A percentile compares a stretch with the other conserved stretches of the same genome.
phyloP scores from a whole-genome alignment of 2,329 filamentous ascomycete genomes.

The Ophiostoma sp. region DNA sequence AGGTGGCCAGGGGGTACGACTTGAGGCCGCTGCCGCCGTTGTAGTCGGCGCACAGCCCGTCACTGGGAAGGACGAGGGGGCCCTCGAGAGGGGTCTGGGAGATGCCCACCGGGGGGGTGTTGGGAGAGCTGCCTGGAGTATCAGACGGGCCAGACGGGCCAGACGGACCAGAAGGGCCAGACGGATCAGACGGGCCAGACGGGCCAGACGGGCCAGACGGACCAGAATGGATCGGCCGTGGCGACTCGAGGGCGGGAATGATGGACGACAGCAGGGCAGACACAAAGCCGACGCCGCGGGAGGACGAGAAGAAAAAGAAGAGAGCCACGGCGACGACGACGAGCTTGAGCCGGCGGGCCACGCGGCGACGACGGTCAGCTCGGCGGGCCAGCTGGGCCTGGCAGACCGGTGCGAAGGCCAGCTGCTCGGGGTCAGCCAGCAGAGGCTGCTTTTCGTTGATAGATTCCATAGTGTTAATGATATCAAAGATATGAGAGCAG shows the following conservation, averaged over 20 bases:
- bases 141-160: background rate
- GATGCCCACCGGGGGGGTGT: background rate
- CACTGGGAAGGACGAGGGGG: conserved; percentile 19
- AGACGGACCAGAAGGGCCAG: background rate
- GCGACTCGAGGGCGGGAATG: background rate
- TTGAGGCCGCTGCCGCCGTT: background rate
- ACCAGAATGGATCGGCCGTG: background rate
- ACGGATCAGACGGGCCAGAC: background rate
- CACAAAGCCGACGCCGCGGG: background rate
- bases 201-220: background rate
- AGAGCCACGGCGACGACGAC: background rate
- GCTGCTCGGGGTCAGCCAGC: background rate
- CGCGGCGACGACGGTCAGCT: background rate
- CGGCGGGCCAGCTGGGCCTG: background rate
- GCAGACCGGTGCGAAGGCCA: background rate
- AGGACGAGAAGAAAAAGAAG: background rate
- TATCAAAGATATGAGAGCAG: background rate
- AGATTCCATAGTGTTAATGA: background rate
- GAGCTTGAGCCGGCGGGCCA: background rate
- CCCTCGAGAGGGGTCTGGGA: conserved; percentile 18
- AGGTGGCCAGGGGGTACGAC: conserved; percentile 12
- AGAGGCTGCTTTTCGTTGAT: background rate
- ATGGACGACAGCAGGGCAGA: background rate
- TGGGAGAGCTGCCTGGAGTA: background rate
- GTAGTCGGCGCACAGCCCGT: background rate